Evolutionary conservation across 768 basidiomycete genomes (phyloP), one percentile per base, ranked within the genome.

Genomic region (Neoboletus brunneissimus): DNA sequence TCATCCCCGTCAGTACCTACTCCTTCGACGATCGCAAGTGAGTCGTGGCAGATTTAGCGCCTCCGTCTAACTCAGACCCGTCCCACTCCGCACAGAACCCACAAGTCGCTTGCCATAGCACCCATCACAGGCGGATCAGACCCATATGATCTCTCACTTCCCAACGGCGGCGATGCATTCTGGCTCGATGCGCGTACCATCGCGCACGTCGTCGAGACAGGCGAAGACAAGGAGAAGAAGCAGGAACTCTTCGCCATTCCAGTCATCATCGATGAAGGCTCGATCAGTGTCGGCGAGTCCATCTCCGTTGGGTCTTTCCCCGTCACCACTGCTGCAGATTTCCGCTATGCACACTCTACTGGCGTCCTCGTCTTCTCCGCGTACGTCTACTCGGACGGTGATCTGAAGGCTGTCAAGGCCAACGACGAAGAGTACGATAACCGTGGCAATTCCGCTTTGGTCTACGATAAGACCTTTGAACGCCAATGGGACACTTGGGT

Each of bases 401-500:
- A 87, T 57, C 73, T 97, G 46, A 82, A 79, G 38, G 78, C 84
- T 11, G 87, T 88, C 25, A 81, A 79, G 59, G 77, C 83, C 62
- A 81, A 88, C 61, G 91, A 96, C 67, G 76, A 86, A 59, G 79
- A 76, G 41, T 89, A 85, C 77, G 84, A 87, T 52, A 80, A 84
- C 54, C 81, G 88, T 2, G 94, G 91, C 5, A 82, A 84, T 51
- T 79, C 80, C 1, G 93, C 90, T 1, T 70, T 79, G 56, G 85
- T 91, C 4, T 94, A 86, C 64, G 89, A 92, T 58, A 62, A 69
- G 37, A 79, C 78, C 2, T 91, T 81, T 66, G 85, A 82, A 38
- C 75, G 90, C n/a, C 89, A 91, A 50, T 93, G 91, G 89, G 84
- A 87, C 64, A 77, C 75, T 16, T 95, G 93, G 91, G 72, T 77